phyloP scores from a whole-genome alignment of 2,329 filamentous ascomycete species.

The Talaromyces atroroseus region DNA sequence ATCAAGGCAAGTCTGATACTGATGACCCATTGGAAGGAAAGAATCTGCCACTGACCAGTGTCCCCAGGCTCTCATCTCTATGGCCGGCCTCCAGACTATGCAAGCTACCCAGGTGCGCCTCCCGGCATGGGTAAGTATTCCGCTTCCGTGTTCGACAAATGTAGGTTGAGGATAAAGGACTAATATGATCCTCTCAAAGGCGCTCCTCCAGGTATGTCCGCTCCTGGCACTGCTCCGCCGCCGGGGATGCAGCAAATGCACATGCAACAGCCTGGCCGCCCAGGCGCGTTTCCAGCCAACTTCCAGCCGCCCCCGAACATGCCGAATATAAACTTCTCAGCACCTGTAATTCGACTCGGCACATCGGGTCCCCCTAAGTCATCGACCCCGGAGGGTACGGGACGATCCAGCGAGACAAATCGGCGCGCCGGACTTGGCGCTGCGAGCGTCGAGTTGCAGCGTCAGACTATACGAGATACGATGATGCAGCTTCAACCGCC shows the following conservation, averaged over 20 bases:
- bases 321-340: constrained; percentile 97
- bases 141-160: background rate
- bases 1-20: constrained; percentile 31
- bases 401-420: constrained; percentile 42
- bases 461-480: constrained; percentile 61
- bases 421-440: constrained; percentile 57
- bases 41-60: constrained; percentile 1
- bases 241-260: constrained; percentile 73
- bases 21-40: background rate
- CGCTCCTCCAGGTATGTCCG: constrained; percentile 72
- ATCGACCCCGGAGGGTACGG: constrained; percentile 39
- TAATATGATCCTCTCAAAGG: constrained; percentile 34
- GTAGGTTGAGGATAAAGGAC: background rate
- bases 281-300: constrained; percentile 70
- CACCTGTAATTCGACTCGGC: constrained; percentile 89
- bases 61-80: constrained; percentile 50
- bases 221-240: constrained; percentile 71
- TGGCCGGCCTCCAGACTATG: constrained; percentile 69
- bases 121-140: constrained; percentile 69
- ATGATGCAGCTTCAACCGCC: constrained; percentile 72
- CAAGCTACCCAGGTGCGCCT: constrained; percentile 66
- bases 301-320: constrained; percentile 88
- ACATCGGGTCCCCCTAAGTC: constrained; percentile 65
- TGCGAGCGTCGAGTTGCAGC: constrained; percentile 59
- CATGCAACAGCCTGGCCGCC: constrained; percentile 69